Evolutionary conservation across 305 asterid species (phyloP).

Genomic region (Rubia balearica): DNA sequence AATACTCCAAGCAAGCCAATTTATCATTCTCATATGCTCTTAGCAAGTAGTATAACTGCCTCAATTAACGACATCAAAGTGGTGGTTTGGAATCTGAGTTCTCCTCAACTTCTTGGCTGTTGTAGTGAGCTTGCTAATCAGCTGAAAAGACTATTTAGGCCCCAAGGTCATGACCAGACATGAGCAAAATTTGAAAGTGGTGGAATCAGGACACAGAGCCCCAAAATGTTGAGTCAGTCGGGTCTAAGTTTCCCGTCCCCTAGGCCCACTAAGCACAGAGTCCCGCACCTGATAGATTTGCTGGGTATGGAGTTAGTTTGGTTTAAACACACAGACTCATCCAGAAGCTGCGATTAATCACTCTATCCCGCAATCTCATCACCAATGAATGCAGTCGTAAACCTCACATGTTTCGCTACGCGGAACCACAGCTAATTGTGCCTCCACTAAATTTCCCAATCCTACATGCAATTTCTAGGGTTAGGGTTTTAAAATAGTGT

Average conservation of each 20-base stretch:
- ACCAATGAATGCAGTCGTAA: not conserved
- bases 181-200: not conserved
- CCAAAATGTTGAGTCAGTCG: not conserved
- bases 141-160: no score
- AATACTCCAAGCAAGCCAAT: no score
- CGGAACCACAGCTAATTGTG: not conserved
- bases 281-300: not conserved
- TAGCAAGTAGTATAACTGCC: no score
- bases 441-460: not conserved
- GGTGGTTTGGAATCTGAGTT: no score
- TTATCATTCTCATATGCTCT: no score
- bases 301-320: not conserved
- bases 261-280: not conserved
- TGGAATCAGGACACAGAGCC: not conserved
- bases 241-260: not conserved
- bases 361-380: not conserved
- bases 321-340: not conserved
- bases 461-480: conserved; percentile 33
- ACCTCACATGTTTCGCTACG: not conserved
- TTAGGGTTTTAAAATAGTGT: conserved; percentile 42
- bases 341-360: not conserved
- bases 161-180: no score
- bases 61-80: no score
- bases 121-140: no score
- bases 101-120: no score